A percentile compares a stretch with the other conserved stretches of the same genome.
phyloP scores from a whole-genome alignment of 2,329 filamentous ascomycete genomes.

The Byssoonygena ceratinophila region DNA sequence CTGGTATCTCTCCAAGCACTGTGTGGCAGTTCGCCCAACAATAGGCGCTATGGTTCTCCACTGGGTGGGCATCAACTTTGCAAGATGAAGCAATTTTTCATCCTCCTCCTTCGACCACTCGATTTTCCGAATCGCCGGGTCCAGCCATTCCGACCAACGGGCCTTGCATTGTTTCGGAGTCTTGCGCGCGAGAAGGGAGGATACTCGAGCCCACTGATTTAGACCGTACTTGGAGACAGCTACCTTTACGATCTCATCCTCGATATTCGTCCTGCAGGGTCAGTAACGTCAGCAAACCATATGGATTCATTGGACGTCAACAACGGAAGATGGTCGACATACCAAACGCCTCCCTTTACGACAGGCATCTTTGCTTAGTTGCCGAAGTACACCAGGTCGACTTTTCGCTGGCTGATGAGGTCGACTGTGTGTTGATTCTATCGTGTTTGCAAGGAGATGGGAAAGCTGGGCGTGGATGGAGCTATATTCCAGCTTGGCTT shows the following conservation, averaged over 20 bases:
- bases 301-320: slow-evolving; percentile 11
- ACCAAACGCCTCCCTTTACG: slow-evolving; percentile 56
- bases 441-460: background rate
- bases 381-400: background rate
- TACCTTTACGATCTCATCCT: slow-evolving; percentile 95
- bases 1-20: slow-evolving; percentile 94
- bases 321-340: slow-evolving; percentile 17
- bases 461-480: background rate
- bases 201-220: slow-evolving; percentile 97
- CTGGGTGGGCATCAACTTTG: slow-evolving; percentile 97
- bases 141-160: slow-evolving; percentile 95
- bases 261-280: slow-evolving; percentile 49
- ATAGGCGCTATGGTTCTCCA: slow-evolving; percentile 98
- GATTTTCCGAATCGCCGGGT: slow-evolving; percentile 94
- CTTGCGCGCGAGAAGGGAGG: slow-evolving; percentile 90
- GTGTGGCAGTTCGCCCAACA: slow-evolving; percentile 89
- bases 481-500: background rate
- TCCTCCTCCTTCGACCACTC: slow-evolving; percentile 99
- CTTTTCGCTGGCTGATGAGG: background rate
- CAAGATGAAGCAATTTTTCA: slow-evolving; percentile 89
- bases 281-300: slow-evolving; percentile 14
- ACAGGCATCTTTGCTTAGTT: slow-evolving; percentile 47
- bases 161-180: slow-evolving; percentile 99
- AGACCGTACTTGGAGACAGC: slow-evolving; percentile 89
- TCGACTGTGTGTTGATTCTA: background rate